phyloP scores from a whole-genome alignment of 345 rosid genomes.

The Balakata baccata region DNA sequence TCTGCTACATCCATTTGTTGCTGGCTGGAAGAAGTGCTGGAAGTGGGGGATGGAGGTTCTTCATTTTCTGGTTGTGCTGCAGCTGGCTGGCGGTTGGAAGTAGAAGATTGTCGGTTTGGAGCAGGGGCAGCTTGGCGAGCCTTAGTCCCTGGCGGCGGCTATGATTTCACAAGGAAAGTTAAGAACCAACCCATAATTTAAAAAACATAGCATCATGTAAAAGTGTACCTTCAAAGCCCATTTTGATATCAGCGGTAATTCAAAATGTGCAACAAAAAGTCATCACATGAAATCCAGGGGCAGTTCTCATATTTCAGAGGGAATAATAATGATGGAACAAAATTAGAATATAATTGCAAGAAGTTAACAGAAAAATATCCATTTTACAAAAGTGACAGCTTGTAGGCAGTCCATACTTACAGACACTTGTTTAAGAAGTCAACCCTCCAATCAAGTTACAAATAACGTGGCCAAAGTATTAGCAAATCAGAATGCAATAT shows the following conservation, averaged over 20 bases:
- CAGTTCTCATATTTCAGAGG: not conserved
- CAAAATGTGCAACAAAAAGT: not conserved
- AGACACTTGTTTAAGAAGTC: not conserved
- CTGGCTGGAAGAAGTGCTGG: conserved; percentile 72
- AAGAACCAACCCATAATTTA: not conserved
- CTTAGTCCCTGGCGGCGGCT: conserved; percentile 39
- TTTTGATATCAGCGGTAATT: not conserved
- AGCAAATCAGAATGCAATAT: not conserved
- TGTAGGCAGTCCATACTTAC: not conserved
- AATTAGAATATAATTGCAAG: not conserved
- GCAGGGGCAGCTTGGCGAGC: conserved; percentile 35
- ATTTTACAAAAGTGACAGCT: not conserved
- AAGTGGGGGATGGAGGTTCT: conserved; percentile 59
- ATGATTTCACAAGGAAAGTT: conserved; percentile 3
- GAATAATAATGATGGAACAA: not conserved
- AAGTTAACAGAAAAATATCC: not conserved
- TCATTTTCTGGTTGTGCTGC: conserved; percentile 38
- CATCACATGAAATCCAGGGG: not conserved
- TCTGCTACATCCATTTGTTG: conserved; percentile 41
- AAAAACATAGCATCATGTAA: not conserved
- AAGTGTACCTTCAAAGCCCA: not conserved
- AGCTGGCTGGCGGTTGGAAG: conserved; percentile 34
- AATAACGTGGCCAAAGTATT: not conserved
- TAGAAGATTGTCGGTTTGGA: conserved; percentile 28
- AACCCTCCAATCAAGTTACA: not conserved